Conservation (phyloP, 306 rosid species). For the Biancaea sappan region DNA sequence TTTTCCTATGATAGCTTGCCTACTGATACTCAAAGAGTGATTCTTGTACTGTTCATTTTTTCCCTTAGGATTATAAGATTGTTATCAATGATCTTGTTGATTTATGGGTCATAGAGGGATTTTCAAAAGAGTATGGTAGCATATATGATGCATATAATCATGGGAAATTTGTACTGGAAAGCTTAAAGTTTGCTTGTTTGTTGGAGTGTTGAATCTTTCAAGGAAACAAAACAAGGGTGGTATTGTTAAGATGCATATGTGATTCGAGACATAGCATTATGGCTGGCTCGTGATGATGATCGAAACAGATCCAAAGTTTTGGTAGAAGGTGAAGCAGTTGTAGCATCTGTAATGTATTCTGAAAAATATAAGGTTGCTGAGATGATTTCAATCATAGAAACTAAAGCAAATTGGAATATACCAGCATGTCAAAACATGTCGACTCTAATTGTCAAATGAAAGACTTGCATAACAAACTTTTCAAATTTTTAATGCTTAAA, state of each 20-base stretch:
- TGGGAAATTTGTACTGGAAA: not conserved
- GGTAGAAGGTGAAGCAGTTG: not conserved
- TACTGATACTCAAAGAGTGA: not conserved
- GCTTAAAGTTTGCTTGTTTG: not conserved
- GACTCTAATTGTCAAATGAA: not conserved
- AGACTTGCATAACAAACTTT: not conserved
- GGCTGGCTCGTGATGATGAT: not conserved
- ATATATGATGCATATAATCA: not conserved
- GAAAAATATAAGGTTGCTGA: not conserved
- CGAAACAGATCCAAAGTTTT: not conserved
- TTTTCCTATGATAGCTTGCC: constrained; percentile 30
- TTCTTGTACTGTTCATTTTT: constrained; percentile 1
- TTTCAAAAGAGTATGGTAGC: not conserved
- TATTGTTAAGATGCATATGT: not conserved
- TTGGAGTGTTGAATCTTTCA: not conserved
- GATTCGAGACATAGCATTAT: constrained; percentile 10
- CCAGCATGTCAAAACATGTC: constrained; percentile 14
- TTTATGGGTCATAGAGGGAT: constrained; percentile 5
- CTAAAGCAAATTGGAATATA: not conserved
- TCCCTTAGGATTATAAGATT: not conserved
- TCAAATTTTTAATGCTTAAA: not conserved
- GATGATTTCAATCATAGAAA: constrained; percentile 11
- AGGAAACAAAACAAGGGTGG: not conserved
- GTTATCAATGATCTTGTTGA: not conserved
- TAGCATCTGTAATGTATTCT: not conserved